Base-by-base conservation (phyloP, 768 basidiomycete genomes). In the Macrolepiota fuliginosa region DNA sequence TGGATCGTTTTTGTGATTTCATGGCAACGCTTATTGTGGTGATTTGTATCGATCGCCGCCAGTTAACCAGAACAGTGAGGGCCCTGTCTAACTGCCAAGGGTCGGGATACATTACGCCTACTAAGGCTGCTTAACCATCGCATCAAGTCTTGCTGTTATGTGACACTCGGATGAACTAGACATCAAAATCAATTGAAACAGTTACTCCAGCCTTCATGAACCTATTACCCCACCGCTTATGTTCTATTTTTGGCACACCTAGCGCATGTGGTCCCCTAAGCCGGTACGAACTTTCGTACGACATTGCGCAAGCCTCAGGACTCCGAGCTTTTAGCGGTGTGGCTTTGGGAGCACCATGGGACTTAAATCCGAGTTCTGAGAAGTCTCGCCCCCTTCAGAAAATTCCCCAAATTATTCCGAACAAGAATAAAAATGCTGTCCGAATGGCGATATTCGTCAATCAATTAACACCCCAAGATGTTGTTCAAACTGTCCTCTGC, bases 271-370 rank as follows among this genome's bases (percentile, higher is more conserved):
- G 42, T 61, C 4, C 19, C 11, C 37, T 17, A 17, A 36, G 17
- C 35, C 29, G 22, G n/a, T 22, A 19, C 10, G 36, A 7, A 3
- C 32, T 13, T 29, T 29, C 27, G 40, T 42, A 13, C 40, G 12
- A n/a, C 27, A 17, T 52, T 12, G 56, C 27, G 7, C 35, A 22
- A 15, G 17, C 13, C 35, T 29, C 10, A 13, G 25, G 42, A 29
- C 24, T 29, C 56, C 56, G 56, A 57, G 22, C 12, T 57, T 57
- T 22, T n/a, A 35, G 56, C 56, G 56, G 47, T 24, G 17, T 37
- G 27, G 29, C 19, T 4, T 27, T 5, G 25, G 27, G 22, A 17
- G 22, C 13, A 7, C 12, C 15, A 4, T 37, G n/a, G 2, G 17
- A 36, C 42, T 24, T 7, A n/a, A 47, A 15, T 10, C 13, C 32